Base-by-base conservation (phyloP, 1,284 basidiomycete species). In the Cutaneotrichosporon dermatis region DNA sequence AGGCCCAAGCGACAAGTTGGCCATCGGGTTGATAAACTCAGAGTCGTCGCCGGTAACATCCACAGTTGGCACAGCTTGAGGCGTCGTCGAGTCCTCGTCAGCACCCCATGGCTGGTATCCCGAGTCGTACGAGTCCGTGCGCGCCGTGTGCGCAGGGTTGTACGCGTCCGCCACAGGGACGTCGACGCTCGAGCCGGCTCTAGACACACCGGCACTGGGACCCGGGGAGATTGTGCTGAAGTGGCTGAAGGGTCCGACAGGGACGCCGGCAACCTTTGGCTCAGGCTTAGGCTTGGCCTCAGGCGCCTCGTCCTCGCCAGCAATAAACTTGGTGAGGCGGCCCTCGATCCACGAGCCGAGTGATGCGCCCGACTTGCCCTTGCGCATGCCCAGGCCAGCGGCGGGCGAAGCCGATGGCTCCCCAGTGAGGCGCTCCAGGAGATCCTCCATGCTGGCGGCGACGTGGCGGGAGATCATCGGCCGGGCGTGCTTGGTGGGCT, bases 261-360 rank as follows among this genome's bases (percentile, higher is more conserved):
- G 34, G 55, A 61, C 65, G 8, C 15, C 25, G 25, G 25, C 42
- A 35, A 59, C 68, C 6, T 59, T 55, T 0, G 66, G 53, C 41
- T 55, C 52, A 5, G 53, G 50, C 11, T 25, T 49, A 12, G 66
- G 54, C 51, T 74, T 68, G 25, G 69, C 61, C 25, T 25, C 25
- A 72, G 79, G 62, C 76, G 81, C 51, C 77, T 79, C 39, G 80
- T 75, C 68, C 59, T 95, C 92, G 2, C 93, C 96, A 11, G 94
- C 92, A 63, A 99, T 95, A 68, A 99, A 89, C 75, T 96, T 96
- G 36, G 92, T 93, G 67, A 99, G 86, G 11, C 89, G 85, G n/a
- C 90, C 89, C 77, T 95, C 95, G 34, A 99, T 83, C 85, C 92
- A 97, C 55, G 88, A 89, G 55, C 95, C 91, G 51, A 99, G 85